Evolutionary conservation across 441 rosid species (phyloP).

Genomic region (Jatropha podagrica): DNA sequence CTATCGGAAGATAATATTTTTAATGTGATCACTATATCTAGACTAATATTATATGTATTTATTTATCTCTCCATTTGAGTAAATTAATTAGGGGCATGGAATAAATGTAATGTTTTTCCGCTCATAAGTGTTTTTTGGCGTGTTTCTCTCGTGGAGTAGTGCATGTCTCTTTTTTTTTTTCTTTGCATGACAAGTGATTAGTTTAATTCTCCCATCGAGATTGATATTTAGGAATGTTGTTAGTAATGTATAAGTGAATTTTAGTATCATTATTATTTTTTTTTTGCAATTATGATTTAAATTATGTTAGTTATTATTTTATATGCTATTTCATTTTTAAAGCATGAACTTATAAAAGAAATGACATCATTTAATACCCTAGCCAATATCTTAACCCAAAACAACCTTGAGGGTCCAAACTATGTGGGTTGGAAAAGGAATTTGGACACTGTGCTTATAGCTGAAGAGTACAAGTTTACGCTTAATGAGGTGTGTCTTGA

Average conservation of each 20-base stretch:
- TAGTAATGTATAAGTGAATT: too few relatives aligned
- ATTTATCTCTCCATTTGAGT: not conserved
- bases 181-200: too few relatives aligned
- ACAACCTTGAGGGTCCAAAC: not conserved
- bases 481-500: too few relatives aligned
- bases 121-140: not conserved
- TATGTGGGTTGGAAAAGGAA: not conserved
- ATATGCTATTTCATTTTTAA: not conserved
- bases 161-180: too few relatives aligned
- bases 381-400: not conserved
- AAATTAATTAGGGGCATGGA: not conserved
- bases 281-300: not conserved
- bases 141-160: too few relatives aligned
- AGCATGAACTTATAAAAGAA: not conserved
- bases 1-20: too few relatives aligned
- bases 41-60: too few relatives aligned
- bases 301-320: too few relatives aligned
- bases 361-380: not conserved
- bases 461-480: not conserved
- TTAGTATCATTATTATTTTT: too few relatives aligned
- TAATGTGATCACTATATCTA: not conserved
- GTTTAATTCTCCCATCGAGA: too few relatives aligned
- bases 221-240: too few relatives aligned
- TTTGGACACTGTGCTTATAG: not conserved
- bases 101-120: not conserved